Conservation (phyloP, 2,329 filamentous ascomycete genomes). For the Aotearoamyces nothofagi region DNA sequence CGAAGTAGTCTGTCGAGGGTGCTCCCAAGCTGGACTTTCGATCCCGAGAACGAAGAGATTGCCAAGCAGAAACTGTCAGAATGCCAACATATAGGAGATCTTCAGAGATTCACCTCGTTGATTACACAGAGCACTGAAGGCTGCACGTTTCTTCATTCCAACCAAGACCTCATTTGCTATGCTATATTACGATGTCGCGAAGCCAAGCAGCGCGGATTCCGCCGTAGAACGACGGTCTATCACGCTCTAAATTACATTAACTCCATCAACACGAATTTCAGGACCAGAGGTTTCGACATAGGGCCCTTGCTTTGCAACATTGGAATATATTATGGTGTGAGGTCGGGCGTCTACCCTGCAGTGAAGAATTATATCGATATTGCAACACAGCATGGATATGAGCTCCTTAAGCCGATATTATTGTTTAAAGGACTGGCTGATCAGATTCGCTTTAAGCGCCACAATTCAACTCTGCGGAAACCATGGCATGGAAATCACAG, state of each 20-base stretch:
- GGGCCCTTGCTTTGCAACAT: neutral
- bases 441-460: constrained; percentile 17
- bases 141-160: constrained; percentile 8
- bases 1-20: neutral
- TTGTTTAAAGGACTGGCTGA: constrained; percentile 27
- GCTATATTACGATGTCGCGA: too few relatives aligned
- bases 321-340: constrained; percentile 1
- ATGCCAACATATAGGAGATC: constrained; percentile 7
- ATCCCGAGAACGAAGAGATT: neutral
- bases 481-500: neutral
- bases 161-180: neutral
- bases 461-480: constrained; percentile 14
- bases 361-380: neutral
- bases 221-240: constrained; percentile 1
- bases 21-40: neutral
- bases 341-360: neutral
- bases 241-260: neutral
- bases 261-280: neutral
- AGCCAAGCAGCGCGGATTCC: too few relatives aligned
- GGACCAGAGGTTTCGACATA: neutral
- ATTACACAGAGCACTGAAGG: constrained; percentile 10
- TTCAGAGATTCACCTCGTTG: constrained; percentile 14
- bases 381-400: neutral
- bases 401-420: neutral
- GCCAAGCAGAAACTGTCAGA: neutral